phyloP scores from a whole-genome alignment of 169 alveolate species.

The Cryptosporidium canis region DNA sequence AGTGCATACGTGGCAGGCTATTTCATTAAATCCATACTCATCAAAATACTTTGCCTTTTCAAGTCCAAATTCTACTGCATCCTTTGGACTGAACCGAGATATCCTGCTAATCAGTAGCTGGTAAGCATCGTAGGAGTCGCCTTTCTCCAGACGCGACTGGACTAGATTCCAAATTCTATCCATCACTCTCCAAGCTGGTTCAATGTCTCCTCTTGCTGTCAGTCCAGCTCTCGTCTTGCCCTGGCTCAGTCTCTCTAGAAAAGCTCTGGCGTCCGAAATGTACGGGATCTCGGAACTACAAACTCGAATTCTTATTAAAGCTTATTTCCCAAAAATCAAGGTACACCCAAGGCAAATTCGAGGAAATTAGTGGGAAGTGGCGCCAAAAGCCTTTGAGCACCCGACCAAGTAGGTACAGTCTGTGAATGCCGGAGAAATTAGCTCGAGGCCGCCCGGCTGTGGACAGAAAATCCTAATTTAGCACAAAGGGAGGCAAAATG shows the following conservation, averaged over 20 bases:
- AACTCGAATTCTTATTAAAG: not conserved
- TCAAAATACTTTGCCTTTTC: conserved; percentile 57
- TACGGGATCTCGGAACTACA: too few species aligned
- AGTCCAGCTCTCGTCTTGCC: too few species aligned
- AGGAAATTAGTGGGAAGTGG: not conserved
- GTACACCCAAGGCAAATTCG: not conserved
- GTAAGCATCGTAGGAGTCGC: conserved; percentile 58
- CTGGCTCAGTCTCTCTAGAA: too few species aligned
- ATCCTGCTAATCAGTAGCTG: conserved; percentile 20
- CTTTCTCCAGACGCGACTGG: conserved; percentile 21
- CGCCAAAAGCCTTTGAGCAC: not conserved
- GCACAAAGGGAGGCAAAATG: too few species aligned
- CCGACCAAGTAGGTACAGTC: too few species aligned
- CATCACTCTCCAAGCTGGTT: too few species aligned
- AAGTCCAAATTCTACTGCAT: conserved; percentile 37
- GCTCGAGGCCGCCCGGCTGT: too few species aligned
- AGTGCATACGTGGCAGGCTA: conserved; percentile 37
- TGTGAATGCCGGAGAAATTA: too few species aligned
- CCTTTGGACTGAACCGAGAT: conserved; percentile 11
- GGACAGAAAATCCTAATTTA: too few species aligned
- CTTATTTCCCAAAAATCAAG: not conserved
- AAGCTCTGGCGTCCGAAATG: too few species aligned
- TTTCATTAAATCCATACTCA: conserved; percentile 39
- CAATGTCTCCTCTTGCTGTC: too few species aligned
- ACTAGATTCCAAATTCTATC: conserved; percentile 45